Percentiles rank a stretch among this genome's conserved stretches.
phyloP scores from a whole-genome alignment of 148 eudicot genomes.

The Drosera capensis region DNA sequence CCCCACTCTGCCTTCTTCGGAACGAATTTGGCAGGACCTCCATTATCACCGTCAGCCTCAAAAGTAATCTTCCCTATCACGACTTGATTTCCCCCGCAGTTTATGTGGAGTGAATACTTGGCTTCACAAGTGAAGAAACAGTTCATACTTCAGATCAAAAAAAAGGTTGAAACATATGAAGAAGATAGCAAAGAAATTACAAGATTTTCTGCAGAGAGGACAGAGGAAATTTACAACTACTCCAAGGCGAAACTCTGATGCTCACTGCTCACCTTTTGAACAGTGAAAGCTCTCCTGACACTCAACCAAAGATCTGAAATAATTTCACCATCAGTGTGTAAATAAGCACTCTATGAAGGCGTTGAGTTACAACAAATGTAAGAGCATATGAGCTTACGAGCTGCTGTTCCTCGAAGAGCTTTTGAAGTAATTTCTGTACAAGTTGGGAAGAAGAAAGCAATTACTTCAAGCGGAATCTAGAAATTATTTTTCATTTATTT shows the following conservation, averaged over 20 bases:
- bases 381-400: constrained; percentile 19
- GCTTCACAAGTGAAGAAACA: constrained; percentile 13
- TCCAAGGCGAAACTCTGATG: not conserved
- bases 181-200: too few relatives aligned
- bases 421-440: constrained; percentile 44
- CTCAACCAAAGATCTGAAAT: constrained; percentile 18
- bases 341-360: too few relatives aligned
- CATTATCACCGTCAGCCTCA: constrained; percentile 30
- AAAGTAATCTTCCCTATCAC: constrained; percentile 19
- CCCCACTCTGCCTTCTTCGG: constrained; percentile 33
- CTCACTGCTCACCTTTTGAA: constrained; percentile 18
- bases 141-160: too few relatives aligned
- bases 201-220: not conserved
- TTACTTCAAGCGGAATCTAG: too few relatives aligned
- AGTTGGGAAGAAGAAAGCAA: too few relatives aligned
- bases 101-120: constrained; percentile 33
- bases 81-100: constrained; percentile 39
- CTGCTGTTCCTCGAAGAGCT: constrained; percentile 19
- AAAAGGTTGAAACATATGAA: too few relatives aligned
- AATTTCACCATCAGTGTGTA: constrained; percentile 5
- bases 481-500: too few relatives aligned
- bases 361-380: not conserved
- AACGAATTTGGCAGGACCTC: constrained; percentile 27
- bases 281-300: constrained; percentile 24
- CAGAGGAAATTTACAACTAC: not conserved